Evolutionary conservation across 2,329 filamentous ascomycete genomes (phyloP).

Genomic region (Aspergillus versicolor): DNA sequence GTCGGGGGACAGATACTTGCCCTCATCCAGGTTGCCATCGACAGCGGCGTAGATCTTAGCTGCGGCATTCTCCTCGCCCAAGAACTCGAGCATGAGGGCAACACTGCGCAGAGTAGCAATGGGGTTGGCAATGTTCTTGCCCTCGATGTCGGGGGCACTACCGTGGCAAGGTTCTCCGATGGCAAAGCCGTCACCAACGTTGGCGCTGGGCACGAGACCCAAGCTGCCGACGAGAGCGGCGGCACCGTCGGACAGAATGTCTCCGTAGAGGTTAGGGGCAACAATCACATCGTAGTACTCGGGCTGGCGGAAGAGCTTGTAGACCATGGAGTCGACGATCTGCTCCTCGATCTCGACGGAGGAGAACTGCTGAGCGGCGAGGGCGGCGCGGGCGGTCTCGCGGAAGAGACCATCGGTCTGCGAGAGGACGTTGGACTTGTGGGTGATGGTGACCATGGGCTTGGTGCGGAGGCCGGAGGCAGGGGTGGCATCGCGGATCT

Average conservation of each 20-base stretch:
- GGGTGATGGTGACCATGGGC: constrained; percentile 89
- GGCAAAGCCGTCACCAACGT: constrained; percentile 89
- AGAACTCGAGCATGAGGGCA: constrained; percentile 93
- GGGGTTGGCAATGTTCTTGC: constrained; percentile 88
- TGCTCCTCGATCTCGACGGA: constrained; percentile 81
- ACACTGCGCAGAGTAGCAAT: constrained; percentile 91
- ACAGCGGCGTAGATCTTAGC: constrained; percentile 89
- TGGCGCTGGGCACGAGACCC: constrained; percentile 89
- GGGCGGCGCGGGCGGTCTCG: constrained; percentile 70
- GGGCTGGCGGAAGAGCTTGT: constrained; percentile 98
- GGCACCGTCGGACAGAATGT: constrained; percentile 93
- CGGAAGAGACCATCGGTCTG: constrained; percentile 98
- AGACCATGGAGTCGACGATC: constrained; percentile 99
- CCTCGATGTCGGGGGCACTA: constrained; percentile 92
- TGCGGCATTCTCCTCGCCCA: constrained; percentile 82
- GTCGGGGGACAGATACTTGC: constrained; percentile 79
- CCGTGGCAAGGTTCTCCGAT: constrained; percentile 99
- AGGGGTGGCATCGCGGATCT: constrained; percentile 63
- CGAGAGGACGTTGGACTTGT: constrained; percentile 96
- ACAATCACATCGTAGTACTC: constrained; percentile 96
- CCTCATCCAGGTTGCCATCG: constrained; percentile 84
- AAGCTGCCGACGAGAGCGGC: constrained; percentile 90
- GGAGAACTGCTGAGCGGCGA: constrained; percentile 65
- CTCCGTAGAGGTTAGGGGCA: constrained; percentile 94
- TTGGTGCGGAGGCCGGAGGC: constrained; percentile 55